These are phyloP conservation scores for Metarhizium guizhouense DNA, from an alignment of 2,329 filamentous ascomycete genomes.

Conservation along the genomic window DNA sequence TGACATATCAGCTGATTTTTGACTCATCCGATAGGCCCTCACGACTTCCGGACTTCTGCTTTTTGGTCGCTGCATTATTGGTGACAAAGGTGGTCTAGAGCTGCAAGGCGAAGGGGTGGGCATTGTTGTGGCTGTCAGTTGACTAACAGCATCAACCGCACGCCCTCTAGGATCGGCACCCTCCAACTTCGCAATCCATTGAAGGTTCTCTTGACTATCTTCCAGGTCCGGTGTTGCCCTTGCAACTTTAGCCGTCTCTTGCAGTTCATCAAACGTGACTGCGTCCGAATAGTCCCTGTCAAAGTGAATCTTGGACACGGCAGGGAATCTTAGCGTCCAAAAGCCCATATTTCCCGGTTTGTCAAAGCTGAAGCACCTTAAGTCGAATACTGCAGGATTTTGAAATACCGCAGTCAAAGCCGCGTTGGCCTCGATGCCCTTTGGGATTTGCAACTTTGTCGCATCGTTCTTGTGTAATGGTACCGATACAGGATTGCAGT, in stretches of 20 bases:
- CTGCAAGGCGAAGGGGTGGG: slow-evolving; percentile 23
- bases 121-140: slow-evolving; percentile 32
- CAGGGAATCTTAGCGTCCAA: slow-evolving; percentile 69
- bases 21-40: not conserved
- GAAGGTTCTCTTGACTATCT: slow-evolving; percentile 49
- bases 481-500: slow-evolving; percentile 35
- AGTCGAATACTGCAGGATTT: slow-evolving; percentile 66
- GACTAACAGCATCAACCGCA: slow-evolving; percentile 34
- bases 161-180: slow-evolving; percentile 37
- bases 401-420: slow-evolving; percentile 50
- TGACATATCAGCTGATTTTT: not conserved
- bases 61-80: not conserved
- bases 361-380: slow-evolving; percentile 73
- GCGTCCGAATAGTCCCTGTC: slow-evolving; percentile 64
- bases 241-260: slow-evolving; percentile 53
- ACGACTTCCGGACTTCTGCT: not conserved
- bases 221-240: slow-evolving; percentile 38
- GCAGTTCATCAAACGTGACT: slow-evolving; percentile 60
- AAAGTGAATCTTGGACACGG: slow-evolving; percentile 66
- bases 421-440: slow-evolving; percentile 31
- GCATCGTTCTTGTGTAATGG: slow-evolving; percentile 26
- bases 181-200: slow-evolving; percentile 55
- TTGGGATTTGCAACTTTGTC: slow-evolving; percentile 38
- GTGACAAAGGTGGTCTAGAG: not conserved
- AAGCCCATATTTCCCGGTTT: slow-evolving; percentile 60